A percentile compares a stretch with the other conserved stretches of the same genome.
Conservation (phyloP, 495 filamentous ascomycete species). For the Penicillium pulvis region DNA sequence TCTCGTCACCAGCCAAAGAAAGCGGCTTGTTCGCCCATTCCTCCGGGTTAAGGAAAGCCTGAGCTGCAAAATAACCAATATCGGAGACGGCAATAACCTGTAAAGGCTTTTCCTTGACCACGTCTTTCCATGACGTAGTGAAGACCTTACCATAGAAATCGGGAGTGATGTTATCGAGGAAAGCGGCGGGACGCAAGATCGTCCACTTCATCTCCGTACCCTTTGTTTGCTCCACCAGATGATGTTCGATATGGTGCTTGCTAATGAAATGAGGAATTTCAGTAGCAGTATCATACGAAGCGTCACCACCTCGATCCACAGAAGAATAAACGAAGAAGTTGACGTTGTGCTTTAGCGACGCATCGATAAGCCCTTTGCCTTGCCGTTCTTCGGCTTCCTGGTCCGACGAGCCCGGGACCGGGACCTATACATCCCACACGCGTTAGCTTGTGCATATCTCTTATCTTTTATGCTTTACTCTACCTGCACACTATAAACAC, state of each 20-base stretch:
- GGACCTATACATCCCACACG: not conserved
- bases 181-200: conserved; percentile 64
- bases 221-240: conserved; percentile 51
- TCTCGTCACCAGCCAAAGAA: conserved; percentile 61
- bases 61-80: conserved; percentile 65
- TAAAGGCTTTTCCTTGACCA: conserved; percentile 52
- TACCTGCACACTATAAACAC: conserved; percentile 51
- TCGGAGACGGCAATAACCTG: conserved; percentile 61
- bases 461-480: conserved; percentile 4
- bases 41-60: conserved; percentile 57
- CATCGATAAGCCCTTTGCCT: conserved; percentile 64
- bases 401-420: conserved; percentile 27
- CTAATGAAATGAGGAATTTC: conserved; percentile 61
- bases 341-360: conserved; percentile 56
- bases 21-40: conserved; percentile 48
- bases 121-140: conserved; percentile 49
- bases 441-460: not conserved
- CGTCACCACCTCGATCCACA: conserved; percentile 67
- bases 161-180: conserved; percentile 65
- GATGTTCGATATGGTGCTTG: conserved; percentile 66
- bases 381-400: conserved; percentile 54
- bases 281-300: conserved; percentile 57
- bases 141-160: conserved; percentile 64
- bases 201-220: conserved; percentile 57
- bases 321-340: conserved; percentile 66